Evolutionary conservation across 257 asterid species (phyloP), one percentile per base, ranked within the genome.

Genomic region (Verbena officinalis): DNA sequence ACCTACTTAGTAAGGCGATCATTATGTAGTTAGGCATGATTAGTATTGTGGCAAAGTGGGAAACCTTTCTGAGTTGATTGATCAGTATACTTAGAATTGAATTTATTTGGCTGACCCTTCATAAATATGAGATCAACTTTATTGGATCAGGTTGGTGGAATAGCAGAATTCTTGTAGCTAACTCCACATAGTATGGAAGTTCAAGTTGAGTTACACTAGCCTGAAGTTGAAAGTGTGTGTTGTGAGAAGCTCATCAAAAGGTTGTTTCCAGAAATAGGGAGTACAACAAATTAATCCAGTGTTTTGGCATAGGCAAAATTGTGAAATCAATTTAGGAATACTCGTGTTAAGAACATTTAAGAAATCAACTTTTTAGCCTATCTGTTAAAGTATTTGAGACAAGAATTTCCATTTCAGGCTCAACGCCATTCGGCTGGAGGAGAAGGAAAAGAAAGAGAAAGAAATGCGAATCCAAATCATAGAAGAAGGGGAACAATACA

Each of bases 391-490:
- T 2, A 12, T 42, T 15, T 11, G 1, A 42, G 16, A 42, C 16
- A 44, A 42, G 34, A 17, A 16, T 30, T 56, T 58, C 31, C 44
- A 42, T 44, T 40, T 49, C 88, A 93, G 99, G 84, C 86, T 53
- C 71, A 93, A 93, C 69, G 75, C 96, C 31, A 89, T 87, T 71
- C 84, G 95, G 27, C 95, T 90, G 46, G 99, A 88, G 78, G 99
- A 90, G 90, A 93, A 93, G 81, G 99, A 93, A 81, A 87, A 86
- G 83, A 64, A 20, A 79, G 99, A 93, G 75, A 90, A 87, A 68
- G 90, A 85, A 73, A 39, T 77, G 79, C 82, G 97, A 42, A 83
- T 53, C 91, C 91, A 81, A 80, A 93, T 93, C 73, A 61, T 87
- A 65, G 92, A 78, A 68, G 97, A 93, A 77, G 99, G 90, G 40